Evolutionary conservation across 176 grass and related monocot genomes (phyloP), one percentile per base, ranked within the genome.

Genomic region (Phoenix dactylifera): DNA sequence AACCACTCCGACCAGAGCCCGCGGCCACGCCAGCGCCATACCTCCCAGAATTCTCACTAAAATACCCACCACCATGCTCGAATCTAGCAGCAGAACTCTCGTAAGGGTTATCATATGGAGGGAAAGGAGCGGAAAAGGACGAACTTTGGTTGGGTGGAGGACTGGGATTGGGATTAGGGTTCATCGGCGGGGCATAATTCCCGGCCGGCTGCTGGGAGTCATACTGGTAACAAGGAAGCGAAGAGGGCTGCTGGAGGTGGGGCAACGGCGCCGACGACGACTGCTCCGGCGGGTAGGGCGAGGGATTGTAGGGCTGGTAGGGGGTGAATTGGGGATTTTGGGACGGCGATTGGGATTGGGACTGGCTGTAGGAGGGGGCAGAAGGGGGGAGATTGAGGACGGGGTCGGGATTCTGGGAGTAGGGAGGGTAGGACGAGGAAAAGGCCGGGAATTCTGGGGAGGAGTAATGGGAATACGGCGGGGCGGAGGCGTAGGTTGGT

Each of bases 401-500:
- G 61, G 55, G 64, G 4, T 75, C 74, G 26, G 74, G 59, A 64
- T 63, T 73, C 50, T 73, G 70, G 19, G 70, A 29, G 32, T 18
- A 59, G 4, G 23, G 17, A n/a, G 56, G 54, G 56, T 70, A 35
- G 39, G 25, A 56, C 9, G 52, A 44, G 24, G 87, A 75, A 68
- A 91, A 97, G 4, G 26, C 65, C 28, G 26, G 28, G 53, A 68
- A 68, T 23, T 68, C 65, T n/a, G 86, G 73, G 3, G 84, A 85
- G 76, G 35, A 44, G 35, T 14, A 12, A 1, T 14, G 35, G 35
- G 35, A 14, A 14, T 83, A 91, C 0, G 87, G 92, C 0, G 92
- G 92, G 7, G 92, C 92, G 29, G 87, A 88, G 3, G 86, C 90
- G 50, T 84, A 75, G 23, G 72, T 71, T 16, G 76, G 61, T 55